A percentile compares a stretch with the other conserved stretches of the same genome.
Evolutionary conservation across 495 filamentous ascomycete species (phyloP).

Genomic region (Annulohypoxylon maeteangense): DNA sequence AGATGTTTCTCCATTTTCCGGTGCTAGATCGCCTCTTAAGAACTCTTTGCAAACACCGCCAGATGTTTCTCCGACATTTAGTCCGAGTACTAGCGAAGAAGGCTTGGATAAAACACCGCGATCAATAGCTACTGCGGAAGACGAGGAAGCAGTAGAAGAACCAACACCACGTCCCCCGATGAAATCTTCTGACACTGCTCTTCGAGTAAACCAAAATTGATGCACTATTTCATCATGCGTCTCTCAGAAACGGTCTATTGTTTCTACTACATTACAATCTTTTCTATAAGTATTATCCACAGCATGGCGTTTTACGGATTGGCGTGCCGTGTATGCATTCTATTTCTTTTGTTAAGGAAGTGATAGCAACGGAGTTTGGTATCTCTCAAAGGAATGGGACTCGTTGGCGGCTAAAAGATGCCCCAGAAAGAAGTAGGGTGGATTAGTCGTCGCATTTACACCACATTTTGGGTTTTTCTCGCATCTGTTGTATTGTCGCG

Average conservation of each 20-base stretch:
- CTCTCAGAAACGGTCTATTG: not conserved
- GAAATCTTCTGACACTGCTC: conserved; percentile 25
- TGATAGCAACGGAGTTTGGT: conserved; percentile 43
- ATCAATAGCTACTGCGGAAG: conserved; percentile 19
- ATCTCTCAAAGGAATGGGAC: conserved; percentile 18
- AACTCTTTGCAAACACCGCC: conserved; percentile 33
- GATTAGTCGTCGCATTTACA: conserved; percentile 42
- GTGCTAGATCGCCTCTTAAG: conserved; percentile 17
- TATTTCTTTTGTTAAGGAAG: conserved; percentile 40
- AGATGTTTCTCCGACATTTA: conserved; percentile 27
- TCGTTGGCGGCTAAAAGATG: conserved; percentile 21
- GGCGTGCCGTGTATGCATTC: conserved; percentile 38
- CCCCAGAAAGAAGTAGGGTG: conserved; percentile 32
- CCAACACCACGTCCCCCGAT: conserved; percentile 36
- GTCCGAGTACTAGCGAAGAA: not conserved
- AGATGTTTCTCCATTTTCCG: conserved; percentile 29
- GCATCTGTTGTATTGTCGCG: conserved; percentile 11
- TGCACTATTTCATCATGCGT: not conserved
- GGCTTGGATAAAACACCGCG: conserved; percentile 41
- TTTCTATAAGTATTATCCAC: conserved; percentile 35
- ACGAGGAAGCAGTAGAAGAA: conserved; percentile 30
- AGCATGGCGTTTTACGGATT: conserved; percentile 46
- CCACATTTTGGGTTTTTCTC: conserved; percentile 14
- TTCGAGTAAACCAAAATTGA: conserved; percentile 14
- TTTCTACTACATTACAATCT: conserved; percentile 24